Conservation (phyloP, 2,329 filamentous ascomycete species). For the Apiospora aurea region DNA sequence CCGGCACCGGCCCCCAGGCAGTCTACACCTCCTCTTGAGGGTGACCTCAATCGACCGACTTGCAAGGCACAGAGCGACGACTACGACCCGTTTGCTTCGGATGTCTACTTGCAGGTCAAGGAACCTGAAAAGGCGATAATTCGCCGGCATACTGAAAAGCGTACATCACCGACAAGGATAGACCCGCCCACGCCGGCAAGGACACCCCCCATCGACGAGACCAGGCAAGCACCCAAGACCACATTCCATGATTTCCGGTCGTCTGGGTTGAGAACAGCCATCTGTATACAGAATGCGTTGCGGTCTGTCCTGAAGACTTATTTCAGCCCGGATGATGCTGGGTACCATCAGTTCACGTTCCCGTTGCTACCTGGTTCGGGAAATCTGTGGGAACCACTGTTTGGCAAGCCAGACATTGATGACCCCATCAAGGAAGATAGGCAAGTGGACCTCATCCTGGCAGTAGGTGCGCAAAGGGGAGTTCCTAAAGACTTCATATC, state of each 20-base stretch:
- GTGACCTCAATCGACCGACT: background rate
- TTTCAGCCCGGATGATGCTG: conserved; percentile 56
- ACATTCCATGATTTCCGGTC: conserved; percentile 56
- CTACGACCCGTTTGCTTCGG: conserved; percentile 55
- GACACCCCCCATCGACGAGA: conserved; percentile 51
- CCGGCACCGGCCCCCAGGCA: background rate
- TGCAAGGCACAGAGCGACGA: conserved; percentile 7
- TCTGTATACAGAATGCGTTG: conserved; percentile 64
- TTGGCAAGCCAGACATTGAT: conserved; percentile 43
- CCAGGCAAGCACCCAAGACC: conserved; percentile 34
- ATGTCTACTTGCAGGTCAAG: conserved; percentile 33
- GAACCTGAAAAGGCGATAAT: background rate
- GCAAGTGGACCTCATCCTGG: conserved; percentile 64
- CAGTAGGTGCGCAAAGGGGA: conserved; percentile 63
- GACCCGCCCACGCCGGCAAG: conserved; percentile 32
- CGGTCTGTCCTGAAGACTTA: conserved; percentile 59
- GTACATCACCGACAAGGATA: background rate
- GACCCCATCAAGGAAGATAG: conserved; percentile 43
- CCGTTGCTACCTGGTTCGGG: conserved; percentile 56
- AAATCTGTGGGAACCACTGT: conserved; percentile 61
- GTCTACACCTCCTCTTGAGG: conserved; percentile 3
- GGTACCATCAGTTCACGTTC: conserved; percentile 57
- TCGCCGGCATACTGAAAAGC: conserved; percentile 26
- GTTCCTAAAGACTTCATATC: conserved; percentile 59
- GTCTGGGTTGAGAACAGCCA: conserved; percentile 52